Conservation (phyloP, 192 early-diverging fungal genomes). For the Linnemannia zychae region DNA sequence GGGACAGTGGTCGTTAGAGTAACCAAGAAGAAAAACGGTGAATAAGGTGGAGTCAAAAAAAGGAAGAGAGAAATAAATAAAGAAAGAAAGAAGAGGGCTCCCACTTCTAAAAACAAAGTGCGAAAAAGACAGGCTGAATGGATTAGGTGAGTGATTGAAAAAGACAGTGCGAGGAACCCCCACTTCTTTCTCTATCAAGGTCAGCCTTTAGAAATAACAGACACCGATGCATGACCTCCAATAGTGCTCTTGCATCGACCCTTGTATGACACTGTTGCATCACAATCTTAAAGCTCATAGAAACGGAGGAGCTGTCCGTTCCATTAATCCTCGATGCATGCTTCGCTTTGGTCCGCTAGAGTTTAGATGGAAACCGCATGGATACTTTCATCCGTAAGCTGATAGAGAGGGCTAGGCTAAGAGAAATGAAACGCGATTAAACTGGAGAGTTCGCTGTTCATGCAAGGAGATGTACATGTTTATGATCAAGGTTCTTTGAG, state of each 20-base stretch:
- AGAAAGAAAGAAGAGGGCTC: background rate
- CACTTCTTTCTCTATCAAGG: background rate
- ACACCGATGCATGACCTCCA: background rate
- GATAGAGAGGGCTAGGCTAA: background rate
- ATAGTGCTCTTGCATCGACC: background rate
- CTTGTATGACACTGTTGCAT: background rate
- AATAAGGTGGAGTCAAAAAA: too few relatives aligned
- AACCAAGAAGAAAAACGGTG: too few relatives aligned
- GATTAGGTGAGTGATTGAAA: background rate
- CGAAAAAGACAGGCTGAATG: background rate
- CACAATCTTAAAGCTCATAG: slow-evolving; percentile 5
- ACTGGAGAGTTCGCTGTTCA: background rate
- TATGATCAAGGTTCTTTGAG: background rate
- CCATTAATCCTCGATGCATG: too few relatives aligned
- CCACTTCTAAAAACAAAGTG: background rate
- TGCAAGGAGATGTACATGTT: slow-evolving; percentile 1
- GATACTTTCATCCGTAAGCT: background rate
- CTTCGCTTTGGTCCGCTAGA: background rate
- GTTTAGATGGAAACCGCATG: background rate
- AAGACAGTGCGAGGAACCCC: background rate
- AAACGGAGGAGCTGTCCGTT: background rate
- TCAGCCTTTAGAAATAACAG: background rate
- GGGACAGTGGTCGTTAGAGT: background rate
- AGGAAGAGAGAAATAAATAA: too few relatives aligned
- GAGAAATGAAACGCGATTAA: background rate